A percentile compares a stretch with the other conserved stretches of the same genome.
These are phyloP conservation scores for Pelargonium hybrid DNA, from an alignment of 441 rosid species.

Conservation along the genomic window DNA sequence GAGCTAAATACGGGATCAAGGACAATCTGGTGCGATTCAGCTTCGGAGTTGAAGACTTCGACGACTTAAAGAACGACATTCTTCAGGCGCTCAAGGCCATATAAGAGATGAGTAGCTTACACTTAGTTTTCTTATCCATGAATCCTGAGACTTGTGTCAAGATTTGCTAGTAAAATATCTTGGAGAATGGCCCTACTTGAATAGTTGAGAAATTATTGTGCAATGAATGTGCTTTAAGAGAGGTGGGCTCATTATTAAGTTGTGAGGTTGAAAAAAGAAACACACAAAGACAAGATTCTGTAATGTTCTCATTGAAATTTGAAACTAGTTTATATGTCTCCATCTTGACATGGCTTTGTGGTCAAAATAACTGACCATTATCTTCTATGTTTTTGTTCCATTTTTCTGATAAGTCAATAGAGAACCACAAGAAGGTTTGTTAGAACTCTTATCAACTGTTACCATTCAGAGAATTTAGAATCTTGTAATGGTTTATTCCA, in stretches of 20 bases:
- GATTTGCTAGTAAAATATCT: neutral
- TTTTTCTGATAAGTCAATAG: neutral
- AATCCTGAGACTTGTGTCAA: no score
- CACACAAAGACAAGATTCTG: no score
- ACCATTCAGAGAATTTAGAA: neutral
- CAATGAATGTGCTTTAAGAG: no score
- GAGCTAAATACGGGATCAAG: conserved; percentile 67
- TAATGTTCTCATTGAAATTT: no score
- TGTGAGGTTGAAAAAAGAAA: no score
- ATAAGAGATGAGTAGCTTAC: conserved; percentile 13
- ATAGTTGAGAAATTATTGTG: neutral
- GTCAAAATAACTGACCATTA: neutral
- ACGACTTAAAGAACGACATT: conserved; percentile 71
- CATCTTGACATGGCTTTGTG: no score
- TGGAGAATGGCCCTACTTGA: neutral
- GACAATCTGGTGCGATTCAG: conserved; percentile 90
- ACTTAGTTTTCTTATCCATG: no score
- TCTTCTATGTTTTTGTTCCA: neutral
- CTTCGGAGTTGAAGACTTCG: conserved; percentile 83
- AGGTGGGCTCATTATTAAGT: no score
- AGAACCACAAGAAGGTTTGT: neutral
- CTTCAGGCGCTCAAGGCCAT: conserved; percentile 73
- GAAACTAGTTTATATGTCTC: no score
- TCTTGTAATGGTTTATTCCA: neutral
- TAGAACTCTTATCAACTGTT: no score